Base-by-base conservation (phyloP, 2,329 filamentous ascomycete genomes). In the Clarireedia sp. region DNA sequence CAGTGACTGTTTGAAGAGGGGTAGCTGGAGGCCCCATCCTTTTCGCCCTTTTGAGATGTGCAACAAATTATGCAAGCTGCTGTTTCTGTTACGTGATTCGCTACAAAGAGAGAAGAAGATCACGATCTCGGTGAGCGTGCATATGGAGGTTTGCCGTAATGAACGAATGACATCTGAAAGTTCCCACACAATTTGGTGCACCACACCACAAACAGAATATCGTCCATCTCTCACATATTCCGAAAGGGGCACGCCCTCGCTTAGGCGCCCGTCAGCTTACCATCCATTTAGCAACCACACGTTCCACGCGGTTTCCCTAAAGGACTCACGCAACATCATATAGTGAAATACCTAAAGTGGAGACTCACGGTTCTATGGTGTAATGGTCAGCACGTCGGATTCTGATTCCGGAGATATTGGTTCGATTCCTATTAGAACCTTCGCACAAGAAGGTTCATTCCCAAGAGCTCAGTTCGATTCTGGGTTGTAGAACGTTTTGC, bases 371-470 rank as follows among this genome's bases (percentile, higher is more conserved):
- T 41, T 41, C 38, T 41, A 41, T 41, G 43, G 43, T 53, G 45
- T 54, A 54, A 54, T 43, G 51, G 45, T 54, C 26, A 54, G 51
- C 51, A 49, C 45, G 19, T 50, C 52, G 52, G 52, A 54, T 54
- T 54, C 52, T 54, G 52, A 54, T 54, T 54, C 52, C 45, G 52
- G 52, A 54, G 52, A 54, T 54, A 43, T 54, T 54, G 52, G 52
- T 50, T 50, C 46, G 52, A 54, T 54, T 54, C 52, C 52, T 54
- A 54, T 54, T 41, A 41, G 38, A 41, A 41, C 38, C 38, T 41
- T 41, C 38, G 16, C 9, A 2, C 6, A 1, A n/a, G 38, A 41
- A 41, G 38, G 38, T 41, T 19, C 38, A 17, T 41, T 41, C 38
- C 16, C 7, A 41, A n/a, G n/a, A 10, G 6, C 1, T n/a, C 38